Conservation (phyloP, 108 stramenopile genomes). For the Epithemia pelagica region DNA sequence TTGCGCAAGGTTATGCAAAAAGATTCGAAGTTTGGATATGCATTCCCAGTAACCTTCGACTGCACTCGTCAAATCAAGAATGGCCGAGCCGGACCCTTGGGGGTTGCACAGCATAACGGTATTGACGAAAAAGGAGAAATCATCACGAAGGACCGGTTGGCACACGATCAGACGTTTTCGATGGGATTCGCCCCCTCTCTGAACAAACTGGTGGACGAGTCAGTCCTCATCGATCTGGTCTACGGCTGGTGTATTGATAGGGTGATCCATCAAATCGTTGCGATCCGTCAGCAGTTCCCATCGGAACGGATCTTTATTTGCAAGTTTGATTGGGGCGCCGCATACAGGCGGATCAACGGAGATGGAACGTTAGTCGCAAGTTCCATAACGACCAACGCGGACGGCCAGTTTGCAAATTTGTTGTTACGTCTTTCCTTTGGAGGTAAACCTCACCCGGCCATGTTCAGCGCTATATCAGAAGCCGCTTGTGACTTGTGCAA, state of each 20-base stretch:
- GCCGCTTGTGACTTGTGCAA: neutral
- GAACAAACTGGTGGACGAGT: neutral
- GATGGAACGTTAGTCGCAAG: neutral
- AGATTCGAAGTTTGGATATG: neutral
- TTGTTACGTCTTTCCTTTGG: neutral
- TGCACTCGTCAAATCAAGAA: neutral
- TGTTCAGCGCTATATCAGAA: neutral
- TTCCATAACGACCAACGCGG: neutral
- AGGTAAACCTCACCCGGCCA: neutral
- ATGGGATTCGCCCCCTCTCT: neutral
- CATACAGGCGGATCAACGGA: neutral
- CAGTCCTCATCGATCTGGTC: neutral
- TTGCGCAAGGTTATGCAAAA: neutral
- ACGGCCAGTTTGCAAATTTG: neutral
- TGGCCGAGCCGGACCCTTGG: neutral
- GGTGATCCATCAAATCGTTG: neutral
- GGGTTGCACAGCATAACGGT: neutral
- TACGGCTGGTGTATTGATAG: neutral
- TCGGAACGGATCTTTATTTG: neutral
- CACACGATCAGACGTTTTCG: neutral
- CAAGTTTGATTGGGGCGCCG: neutral
- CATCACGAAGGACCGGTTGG: neutral
- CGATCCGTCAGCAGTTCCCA: neutral
- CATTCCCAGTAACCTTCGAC: neutral
- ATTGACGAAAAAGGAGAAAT: neutral